Conservation (phyloP, 305 asterid species). For the Coffea humblotiana region DNA sequence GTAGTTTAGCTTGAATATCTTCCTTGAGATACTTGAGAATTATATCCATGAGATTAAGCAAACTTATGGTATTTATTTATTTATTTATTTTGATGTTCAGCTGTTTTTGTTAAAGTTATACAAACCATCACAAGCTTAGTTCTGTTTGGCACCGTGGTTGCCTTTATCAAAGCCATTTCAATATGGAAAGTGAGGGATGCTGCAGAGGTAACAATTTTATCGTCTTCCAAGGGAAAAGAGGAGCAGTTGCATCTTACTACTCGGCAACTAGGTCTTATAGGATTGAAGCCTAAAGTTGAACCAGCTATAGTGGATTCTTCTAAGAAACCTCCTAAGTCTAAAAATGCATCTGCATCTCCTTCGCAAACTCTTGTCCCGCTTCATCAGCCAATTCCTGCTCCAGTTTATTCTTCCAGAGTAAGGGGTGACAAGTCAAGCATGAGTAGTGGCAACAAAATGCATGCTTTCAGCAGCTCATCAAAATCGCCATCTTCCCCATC, state of each 20-base stretch:
- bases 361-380: conserved; percentile 70
- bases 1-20: conserved; percentile 31
- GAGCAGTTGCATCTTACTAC: conserved; percentile 58
- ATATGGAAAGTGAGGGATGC: conserved; percentile 54
- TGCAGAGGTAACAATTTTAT: conserved; percentile 39
- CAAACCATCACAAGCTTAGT: conserved; percentile 44
- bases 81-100: conserved; percentile 32
- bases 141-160: conserved; percentile 55
- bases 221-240: conserved; percentile 64
- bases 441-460: conserved; percentile 48
- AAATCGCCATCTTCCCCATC: conserved; percentile 80
- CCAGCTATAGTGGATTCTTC: conserved; percentile 45
- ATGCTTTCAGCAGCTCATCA: conserved; percentile 54
- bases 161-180: conserved; percentile 57
- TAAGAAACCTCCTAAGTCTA: conserved; percentile 71
- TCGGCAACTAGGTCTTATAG: conserved; percentile 76
- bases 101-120: conserved; percentile 46
- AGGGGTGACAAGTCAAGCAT: conserved; percentile 58
- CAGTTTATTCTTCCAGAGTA: conserved; percentile 46
- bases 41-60: background rate
- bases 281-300: conserved; percentile 60
- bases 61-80: background rate
- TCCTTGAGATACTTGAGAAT: background rate
- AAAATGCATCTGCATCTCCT: conserved; percentile 47
- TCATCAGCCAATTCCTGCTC: conserved; percentile 58